Base-by-base conservation (phyloP, 2,329 filamentous ascomycete species). In the Samsoniella hepiali region DNA sequence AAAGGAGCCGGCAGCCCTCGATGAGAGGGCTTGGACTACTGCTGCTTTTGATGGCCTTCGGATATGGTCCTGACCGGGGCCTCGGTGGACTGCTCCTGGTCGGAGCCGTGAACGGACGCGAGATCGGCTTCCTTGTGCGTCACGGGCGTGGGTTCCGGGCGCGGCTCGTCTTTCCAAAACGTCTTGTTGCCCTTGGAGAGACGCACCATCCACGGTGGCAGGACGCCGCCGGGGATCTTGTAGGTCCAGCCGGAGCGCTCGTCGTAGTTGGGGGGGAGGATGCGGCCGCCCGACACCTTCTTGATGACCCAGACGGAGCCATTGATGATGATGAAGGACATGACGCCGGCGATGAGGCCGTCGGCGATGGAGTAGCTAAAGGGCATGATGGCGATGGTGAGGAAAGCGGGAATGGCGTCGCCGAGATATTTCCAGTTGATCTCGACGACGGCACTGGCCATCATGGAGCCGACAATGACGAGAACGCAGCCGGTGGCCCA, bases 401-500 rank as follows among this genome's bases (percentile, higher is more conserved):
- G 79, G 77, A 96, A 96, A 3, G 92, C 91, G 0, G 92, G 92
- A 31, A 96, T 82, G 1, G 91, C 88, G 73, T 96, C 92, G 59
- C 91, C 91, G 65, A 91, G 81, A 76, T 96, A 96, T 54, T 81
- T 81, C 92, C 92, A 96, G 81, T 96, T 96, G 80, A 96, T 93
- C 67, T 95, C 89, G 17, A 85, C 85, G 13, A 90, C 90, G 1
- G 90, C 84, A 65, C 86, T 84, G 63, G 89, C 87, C 92, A 96
- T 96, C 83, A 96, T 89, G 27, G 88, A 88, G n/a, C 92, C 92
- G 62, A 96, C 91, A 45, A 96, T 86, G 68, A 96, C 83, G 32
- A 96, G 83, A n/a, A 93, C 93, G 73, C 90, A 93, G 55, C 92
- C 92, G 0, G 92, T 96, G 3, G 92, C 92, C 91, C 91, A 96